Conservation (phyloP, 495 filamentous ascomycete genomes). For the Amphirosellinia nigrospora region DNA sequence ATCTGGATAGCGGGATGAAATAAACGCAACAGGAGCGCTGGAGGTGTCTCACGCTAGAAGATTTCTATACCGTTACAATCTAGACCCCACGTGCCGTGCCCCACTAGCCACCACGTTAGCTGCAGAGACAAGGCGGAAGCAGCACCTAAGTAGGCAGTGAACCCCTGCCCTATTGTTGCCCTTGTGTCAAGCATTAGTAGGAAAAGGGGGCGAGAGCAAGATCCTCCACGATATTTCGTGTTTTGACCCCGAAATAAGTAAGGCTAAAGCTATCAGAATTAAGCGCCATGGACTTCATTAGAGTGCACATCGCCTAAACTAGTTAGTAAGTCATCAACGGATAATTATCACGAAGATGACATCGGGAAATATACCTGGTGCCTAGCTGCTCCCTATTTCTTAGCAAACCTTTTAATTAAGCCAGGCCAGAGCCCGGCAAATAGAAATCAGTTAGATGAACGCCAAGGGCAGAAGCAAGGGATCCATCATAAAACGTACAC, state of each 20-base stretch:
- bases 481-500: too few species aligned
- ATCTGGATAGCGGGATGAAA: background rate
- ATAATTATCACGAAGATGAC: background rate
- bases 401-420: background rate
- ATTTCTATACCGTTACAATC: background rate
- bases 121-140: background rate
- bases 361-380: background rate
- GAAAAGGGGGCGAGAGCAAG: background rate
- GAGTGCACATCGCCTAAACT: background rate
- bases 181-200: background rate
- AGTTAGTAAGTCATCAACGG: background rate
- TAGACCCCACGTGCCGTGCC: constrained; percentile 3
- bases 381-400: background rate
- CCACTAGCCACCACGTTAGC: background rate
- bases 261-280: background rate
- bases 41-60: background rate
- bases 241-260: background rate
- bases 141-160: background rate
- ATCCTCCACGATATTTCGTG: too few species aligned
- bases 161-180: background rate
- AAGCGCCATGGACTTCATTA: background rate
- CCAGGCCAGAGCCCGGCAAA: background rate
- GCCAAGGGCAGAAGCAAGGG: background rate
- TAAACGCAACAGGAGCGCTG: too few species aligned
- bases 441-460: background rate